A percentile compares a stretch with the other conserved stretches of the same genome.
Conservation (phyloP, 208 protist genomes). For the Crithidia thermophila region DNA sequence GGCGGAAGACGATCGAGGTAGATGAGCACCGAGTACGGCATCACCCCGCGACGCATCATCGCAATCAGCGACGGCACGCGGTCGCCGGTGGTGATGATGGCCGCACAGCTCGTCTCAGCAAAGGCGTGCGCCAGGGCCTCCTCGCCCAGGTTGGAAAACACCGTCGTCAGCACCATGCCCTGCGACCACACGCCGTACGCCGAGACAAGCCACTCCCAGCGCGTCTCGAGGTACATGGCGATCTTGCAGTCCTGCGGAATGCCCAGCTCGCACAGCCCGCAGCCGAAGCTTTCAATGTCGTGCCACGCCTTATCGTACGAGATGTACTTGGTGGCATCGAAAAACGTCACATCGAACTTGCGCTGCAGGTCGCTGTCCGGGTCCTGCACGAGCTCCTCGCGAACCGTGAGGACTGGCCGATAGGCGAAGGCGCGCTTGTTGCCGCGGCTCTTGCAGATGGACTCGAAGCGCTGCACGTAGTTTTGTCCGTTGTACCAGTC, state of each 20-base stretch:
- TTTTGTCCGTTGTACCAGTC: constrained; percentile 53
- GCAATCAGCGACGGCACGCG: constrained; percentile 49
- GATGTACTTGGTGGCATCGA: constrained; percentile 46
- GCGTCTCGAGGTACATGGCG: constrained; percentile 86
- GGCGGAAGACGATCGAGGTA: constrained; percentile 71
- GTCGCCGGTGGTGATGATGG: constrained; percentile 81
- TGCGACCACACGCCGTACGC: constrained; percentile 77
- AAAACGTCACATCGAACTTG: constrained; percentile 52
- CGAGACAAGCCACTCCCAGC: constrained; percentile 86
- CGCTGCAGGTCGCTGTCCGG: constrained; percentile 35
- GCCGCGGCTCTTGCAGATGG: constrained; percentile 25
- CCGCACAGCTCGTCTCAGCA: constrained; percentile 63
- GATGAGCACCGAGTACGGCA: constrained; percentile 38
- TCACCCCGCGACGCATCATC: neutral
- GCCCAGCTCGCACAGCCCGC: constrained; percentile 61
- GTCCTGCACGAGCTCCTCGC: constrained; percentile 41
- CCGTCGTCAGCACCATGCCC: constrained; percentile 66
- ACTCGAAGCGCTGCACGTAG: constrained; percentile 43
- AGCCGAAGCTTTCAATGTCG: constrained; percentile 53
- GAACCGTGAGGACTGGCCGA: constrained; percentile 48
- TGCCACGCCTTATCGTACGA: constrained; percentile 65
- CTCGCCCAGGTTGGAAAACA: constrained; percentile 88
- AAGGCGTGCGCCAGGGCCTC: constrained; percentile 84
- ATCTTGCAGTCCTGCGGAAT: constrained; percentile 40
- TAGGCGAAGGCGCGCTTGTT: constrained; percentile 57